Base-by-base conservation (phyloP, 305 asterid species). In the Withania somnifera region DNA sequence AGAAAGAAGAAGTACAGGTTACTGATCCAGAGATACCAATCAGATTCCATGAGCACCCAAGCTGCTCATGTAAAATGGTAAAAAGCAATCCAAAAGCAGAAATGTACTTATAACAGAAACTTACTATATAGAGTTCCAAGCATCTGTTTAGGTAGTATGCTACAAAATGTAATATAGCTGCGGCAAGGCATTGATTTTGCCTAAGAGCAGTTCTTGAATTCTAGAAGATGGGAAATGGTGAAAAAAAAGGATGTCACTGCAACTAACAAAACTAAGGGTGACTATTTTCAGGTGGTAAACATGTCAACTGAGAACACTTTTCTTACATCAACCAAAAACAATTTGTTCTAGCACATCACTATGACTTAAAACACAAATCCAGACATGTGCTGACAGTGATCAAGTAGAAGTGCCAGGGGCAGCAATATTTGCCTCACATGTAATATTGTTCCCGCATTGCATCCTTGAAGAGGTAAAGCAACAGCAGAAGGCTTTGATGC, bases 401-500 rank as follows among this genome's bases (percentile, higher is more conserved):
- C 75, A 64, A 64, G 38, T 19, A 19, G 78, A 81, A 81, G 63
- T 50, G 50, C 34, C 22, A 60, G 71, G 32, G n/a, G 52, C 36
- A 52, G 73, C 80, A 66, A 36, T 63, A 32, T 79, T 81, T 51
- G 50, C 93, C 79, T 90, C 88, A 97, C 99, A 88, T 97, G 99
- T 86, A 97, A 88, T 81, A 91, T 81, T n/a, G 98, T 91, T 83
- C 98, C 99, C 45, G 89, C 88, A 87, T 84, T 91, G 91, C 96
- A 90, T 84, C 98, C 98, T 15, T 88, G 90, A 86, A 97, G 98
- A 82, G 98, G 96, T 86, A 92, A 85, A 83, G 98, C 84, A 79
- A 90, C 87, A 81, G 89, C 82, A 50, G 89, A 93, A 83, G 99
- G 98, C 88, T 97, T 93, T 30, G 89, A 82, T 75, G 95, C 95